A percentile compares a stretch with the other conserved stretches of the same genome.
These are phyloP conservation scores for Plasmopara viticola DNA, from an alignment of 352 stramenopile genomes.

Conservation along the genomic window DNA sequence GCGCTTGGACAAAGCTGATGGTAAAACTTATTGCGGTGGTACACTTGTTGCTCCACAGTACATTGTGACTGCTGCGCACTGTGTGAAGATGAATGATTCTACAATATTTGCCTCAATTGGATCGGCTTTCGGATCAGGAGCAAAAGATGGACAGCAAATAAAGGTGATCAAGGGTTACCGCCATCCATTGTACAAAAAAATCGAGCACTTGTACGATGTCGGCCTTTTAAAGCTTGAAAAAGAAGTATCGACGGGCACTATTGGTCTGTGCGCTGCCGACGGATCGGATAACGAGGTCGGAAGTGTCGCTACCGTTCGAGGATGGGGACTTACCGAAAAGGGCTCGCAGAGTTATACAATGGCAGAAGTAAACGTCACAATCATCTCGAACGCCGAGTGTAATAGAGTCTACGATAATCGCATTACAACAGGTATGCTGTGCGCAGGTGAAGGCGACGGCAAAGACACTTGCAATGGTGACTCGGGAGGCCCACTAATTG, in stretches of 20 bases:
- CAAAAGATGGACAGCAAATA: slow-evolving; percentile 39
- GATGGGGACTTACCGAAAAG: too few species aligned
- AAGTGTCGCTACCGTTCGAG: too few species aligned
- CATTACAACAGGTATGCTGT: slow-evolving; percentile 60
- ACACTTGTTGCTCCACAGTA: slow-evolving; percentile 56
- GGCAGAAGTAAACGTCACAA: too few species aligned
- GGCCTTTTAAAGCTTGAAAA: too few species aligned
- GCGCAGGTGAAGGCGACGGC: slow-evolving; percentile 37
- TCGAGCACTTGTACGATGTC: slow-evolving; percentile 21
- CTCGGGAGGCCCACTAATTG: slow-evolving; percentile 52
- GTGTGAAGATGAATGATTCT: slow-evolving; percentile 37
- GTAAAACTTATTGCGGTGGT: slow-evolving; percentile 57
- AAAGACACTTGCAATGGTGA: slow-evolving; percentile 66
- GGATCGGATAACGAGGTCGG: too few species aligned
- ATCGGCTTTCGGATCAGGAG: slow-evolving; percentile 37
- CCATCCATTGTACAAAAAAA: slow-evolving; percentile 52
- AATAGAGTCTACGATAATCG: slow-evolving; percentile 49
- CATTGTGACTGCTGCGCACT: slow-evolving; percentile 69
- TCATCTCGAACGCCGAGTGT: slow-evolving; percentile 34
- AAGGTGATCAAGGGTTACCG: slow-evolving; percentile 35
- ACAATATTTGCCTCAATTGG: slow-evolving; percentile 49
- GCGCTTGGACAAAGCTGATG: background rate
- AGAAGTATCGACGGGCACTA: too few species aligned
- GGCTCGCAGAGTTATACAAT: too few species aligned
- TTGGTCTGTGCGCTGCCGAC: too few species aligned